Percentiles rank a stretch among this genome's conserved stretches.
Conservation (phyloP, 139 green algal species). For the Chlamydomonas asymmetrica region DNA sequence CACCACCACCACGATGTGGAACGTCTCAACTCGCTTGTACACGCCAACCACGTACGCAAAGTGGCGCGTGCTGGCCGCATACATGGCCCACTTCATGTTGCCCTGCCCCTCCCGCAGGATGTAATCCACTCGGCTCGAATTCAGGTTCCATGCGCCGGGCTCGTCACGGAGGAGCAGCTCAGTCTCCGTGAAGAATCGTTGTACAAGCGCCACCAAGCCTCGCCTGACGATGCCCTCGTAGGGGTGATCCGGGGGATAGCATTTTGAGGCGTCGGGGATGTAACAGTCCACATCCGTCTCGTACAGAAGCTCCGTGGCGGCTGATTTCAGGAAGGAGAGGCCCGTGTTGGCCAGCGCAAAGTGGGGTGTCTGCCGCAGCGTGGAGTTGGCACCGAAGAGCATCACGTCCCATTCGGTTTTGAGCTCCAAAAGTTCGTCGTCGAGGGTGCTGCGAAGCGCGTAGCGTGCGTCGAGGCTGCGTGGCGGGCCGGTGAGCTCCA, state of each 20-base stretch:
- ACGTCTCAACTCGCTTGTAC: constrained; percentile 20
- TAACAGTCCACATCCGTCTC: background rate
- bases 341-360: constrained; percentile 6
- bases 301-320: constrained; percentile 2
- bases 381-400: constrained; percentile 26
- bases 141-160: constrained; percentile 13
- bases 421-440: constrained; percentile 1
- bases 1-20: constrained; percentile 29
- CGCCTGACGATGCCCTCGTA: constrained; percentile 18
- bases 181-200: constrained; percentile 28
- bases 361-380: background rate
- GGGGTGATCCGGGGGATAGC: constrained; percentile 5
- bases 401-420: constrained; percentile 28
- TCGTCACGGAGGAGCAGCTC: constrained; percentile 23
- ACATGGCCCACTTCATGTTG: constrained; percentile 31
- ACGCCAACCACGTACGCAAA: background rate
- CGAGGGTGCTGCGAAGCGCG: too few species aligned
- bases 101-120: constrained; percentile 13
- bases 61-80: constrained; percentile 1
- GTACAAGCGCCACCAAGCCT: constrained; percentile 26
- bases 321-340: constrained; percentile 1
- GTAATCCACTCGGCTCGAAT: constrained; percentile 11
- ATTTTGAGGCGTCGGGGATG: constrained; percentile 3
- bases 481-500: constrained; percentile 12
- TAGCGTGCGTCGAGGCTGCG: background rate